phyloP scores from a whole-genome alignment of 257 asterid species.

The Verbascum thapsus region DNA sequence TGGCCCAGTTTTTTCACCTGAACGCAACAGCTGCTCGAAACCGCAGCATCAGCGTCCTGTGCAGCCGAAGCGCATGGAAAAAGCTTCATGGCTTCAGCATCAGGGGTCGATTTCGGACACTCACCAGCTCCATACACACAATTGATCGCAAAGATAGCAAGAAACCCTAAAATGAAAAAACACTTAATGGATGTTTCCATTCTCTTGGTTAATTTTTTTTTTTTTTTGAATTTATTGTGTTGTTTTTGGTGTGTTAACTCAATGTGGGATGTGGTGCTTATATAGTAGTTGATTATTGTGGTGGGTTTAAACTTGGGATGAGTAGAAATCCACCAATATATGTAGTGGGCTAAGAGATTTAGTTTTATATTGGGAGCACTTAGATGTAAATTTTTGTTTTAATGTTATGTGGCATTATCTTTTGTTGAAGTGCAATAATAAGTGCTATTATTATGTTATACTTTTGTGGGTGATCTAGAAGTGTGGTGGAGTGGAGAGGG shows the following conservation, averaged over 20 bases:
- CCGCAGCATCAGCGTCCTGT: slow-evolving; percentile 43
- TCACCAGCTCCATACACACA: slow-evolving; percentile 55
- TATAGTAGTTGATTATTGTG: slow-evolving; percentile 16
- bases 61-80: slow-evolving; percentile 69
- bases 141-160: slow-evolving; percentile 26
- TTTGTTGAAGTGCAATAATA: not conserved
- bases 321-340: slow-evolving; percentile 34
- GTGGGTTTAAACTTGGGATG: slow-evolving; percentile 19
- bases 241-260: not conserved
- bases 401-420: slow-evolving; percentile 24
- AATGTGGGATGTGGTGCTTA: slow-evolving; percentile 24
- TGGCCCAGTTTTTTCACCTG: slow-evolving; percentile 55
- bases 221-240: not conserved
- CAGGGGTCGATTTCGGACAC: slow-evolving; percentile 60
- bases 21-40: slow-evolving; percentile 50
- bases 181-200: slow-evolving; percentile 34
- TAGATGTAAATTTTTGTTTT: not conserved
- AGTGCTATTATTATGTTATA: slow-evolving; percentile 11
- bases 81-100: slow-evolving; percentile 65
- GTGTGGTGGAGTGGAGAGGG: slow-evolving; percentile 1
- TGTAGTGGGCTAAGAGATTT: slow-evolving; percentile 32
- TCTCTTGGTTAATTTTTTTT: not conserved
- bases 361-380: slow-evolving; percentile 38
- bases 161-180: slow-evolving; percentile 34
- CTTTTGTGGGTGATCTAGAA: not conserved